Percentiles rank a stretch among this genome's conserved stretches.
phyloP scores from a whole-genome alignment of 202 grass and related monocot genomes.

The Sporobolus alterniflorus region DNA sequence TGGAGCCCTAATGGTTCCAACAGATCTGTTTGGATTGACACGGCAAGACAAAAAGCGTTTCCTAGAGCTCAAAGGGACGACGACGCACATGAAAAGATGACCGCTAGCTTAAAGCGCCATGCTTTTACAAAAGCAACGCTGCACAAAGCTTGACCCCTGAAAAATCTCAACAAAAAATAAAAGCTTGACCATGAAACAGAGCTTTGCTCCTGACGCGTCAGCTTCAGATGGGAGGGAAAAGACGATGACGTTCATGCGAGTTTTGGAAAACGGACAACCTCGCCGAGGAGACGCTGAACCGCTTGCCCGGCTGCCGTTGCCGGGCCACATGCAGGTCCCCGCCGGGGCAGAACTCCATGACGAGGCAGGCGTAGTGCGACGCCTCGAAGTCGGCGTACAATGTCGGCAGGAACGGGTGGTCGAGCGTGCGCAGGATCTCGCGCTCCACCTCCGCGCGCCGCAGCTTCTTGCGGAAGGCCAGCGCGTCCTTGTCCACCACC shows the following conservation, averaged over 20 bases:
- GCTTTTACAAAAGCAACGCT: constrained; percentile 50
- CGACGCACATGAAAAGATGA: constrained; percentile 42
- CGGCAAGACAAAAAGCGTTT: constrained; percentile 42
- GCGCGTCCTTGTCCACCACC: constrained; percentile 83
- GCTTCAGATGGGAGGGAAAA: neutral
- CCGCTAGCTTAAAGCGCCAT: constrained; percentile 30
- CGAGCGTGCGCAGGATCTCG: constrained; percentile 76
- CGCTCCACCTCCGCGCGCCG: constrained; percentile 83
- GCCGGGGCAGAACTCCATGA: constrained; percentile 93
- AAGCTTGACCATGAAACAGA: constrained; percentile 49
- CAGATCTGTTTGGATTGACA: constrained; percentile 44
- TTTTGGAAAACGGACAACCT: constrained; percentile 37
- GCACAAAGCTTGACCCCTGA: constrained; percentile 53
- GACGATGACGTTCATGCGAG: neutral
- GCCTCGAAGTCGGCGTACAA: constrained; percentile 94
- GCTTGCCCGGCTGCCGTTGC: constrained; percentile 66
- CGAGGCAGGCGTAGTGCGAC: constrained; percentile 84
- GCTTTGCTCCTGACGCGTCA: neutral
- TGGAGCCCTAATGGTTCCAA: constrained; percentile 32
- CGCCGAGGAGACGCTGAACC: constrained; percentile 62
- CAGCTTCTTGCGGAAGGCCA: constrained; percentile 86
- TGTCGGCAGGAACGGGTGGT: constrained; percentile 91
- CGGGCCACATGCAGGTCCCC: constrained; percentile 83
- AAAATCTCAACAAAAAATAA: too few relatives aligned
- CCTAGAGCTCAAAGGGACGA: constrained; percentile 20